These are phyloP conservation scores for Aspergillus cristatus DNA, from an alignment of 495 filamentous ascomycete genomes.

Conservation along the genomic window DNA sequence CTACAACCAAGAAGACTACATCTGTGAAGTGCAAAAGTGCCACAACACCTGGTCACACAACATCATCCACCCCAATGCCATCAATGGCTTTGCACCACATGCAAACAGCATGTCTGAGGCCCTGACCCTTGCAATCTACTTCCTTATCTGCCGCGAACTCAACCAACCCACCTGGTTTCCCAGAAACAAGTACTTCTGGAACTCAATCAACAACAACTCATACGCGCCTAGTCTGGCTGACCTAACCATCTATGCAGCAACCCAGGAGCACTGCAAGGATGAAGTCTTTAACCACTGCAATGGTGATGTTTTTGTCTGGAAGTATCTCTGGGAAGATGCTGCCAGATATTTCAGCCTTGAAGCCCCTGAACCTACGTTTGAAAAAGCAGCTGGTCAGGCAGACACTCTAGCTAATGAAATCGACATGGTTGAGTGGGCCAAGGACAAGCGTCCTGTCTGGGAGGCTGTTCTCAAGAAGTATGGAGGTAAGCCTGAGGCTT, in stretches of 20 bases:
- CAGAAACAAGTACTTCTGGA: not conserved
- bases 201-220: slow-evolving; percentile 1
- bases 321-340: slow-evolving; percentile 3
- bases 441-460: slow-evolving; percentile 11
- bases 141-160: slow-evolving; percentile 12
- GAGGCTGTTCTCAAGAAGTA: slow-evolving; percentile 7
- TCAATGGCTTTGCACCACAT: slow-evolving; percentile 9
- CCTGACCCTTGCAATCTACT: slow-evolving; percentile 6
- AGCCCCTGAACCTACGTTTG: not conserved
- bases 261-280: slow-evolving; percentile 4
- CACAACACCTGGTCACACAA: slow-evolving; percentile 10
- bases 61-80: slow-evolving; percentile 10
- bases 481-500: not conserved
- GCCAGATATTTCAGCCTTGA: slow-evolving; percentile 1
- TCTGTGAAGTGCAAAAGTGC: slow-evolving; percentile 3
- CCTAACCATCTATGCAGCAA: slow-evolving; percentile 5
- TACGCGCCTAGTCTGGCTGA: slow-evolving; percentile 6
- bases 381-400: not conserved
- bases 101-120: not conserved
- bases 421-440: slow-evolving; percentile 8
- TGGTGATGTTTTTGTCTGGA: slow-evolving; percentile 7
- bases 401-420: not conserved
- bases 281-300: slow-evolving; percentile 14
- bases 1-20: slow-evolving; percentile 5
- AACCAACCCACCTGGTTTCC: not conserved